Base-by-base conservation (phyloP, 2,329 filamentous ascomycete genomes). In the Meredithiella fracta region DNA sequence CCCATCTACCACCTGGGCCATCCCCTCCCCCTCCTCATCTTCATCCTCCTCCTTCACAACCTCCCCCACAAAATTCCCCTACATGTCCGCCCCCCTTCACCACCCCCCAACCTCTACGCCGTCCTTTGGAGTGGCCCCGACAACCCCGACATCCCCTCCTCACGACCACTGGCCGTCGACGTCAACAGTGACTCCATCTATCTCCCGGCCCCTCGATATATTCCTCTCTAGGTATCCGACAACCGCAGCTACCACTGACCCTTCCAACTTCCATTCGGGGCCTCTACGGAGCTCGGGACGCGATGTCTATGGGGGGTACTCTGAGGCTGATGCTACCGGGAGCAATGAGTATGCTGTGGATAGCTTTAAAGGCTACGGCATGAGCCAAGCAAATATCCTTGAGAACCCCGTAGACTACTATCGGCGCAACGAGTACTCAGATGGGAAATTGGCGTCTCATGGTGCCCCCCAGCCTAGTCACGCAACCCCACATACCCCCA, bases 1-100 rank as follows among this genome's bases (percentile, higher is more conserved):
- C n/a, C 50, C n/a, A 38, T 14, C 31, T 17, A 38, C 50, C 17
- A 52, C n/a, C 31, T 52, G 50, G 50, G 50, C 50, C 22, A 52
- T 37, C 17, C 50, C 50, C n/a, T 52, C 50, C 31, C 50, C 49
- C 23, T 31, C 49, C 14, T 23, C 49, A n/a, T n/a, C 15, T 51
- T 25, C 14, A 26, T 37, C 17, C 31, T 15, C 17, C 25, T 47
- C 38, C n/a, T n/a, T n/a, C 25, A n/a, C 38, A 9, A 14, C 52
- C n/a, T 25, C 25, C 52, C 29, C 14, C 40, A 17, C 9, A n/a
- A 34, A 54, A 47, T 29, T 34, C 29, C 26, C 40, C 26, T 50
- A 23, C 29, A 25, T 23, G 25, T 37, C 29, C 42, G 23, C 2
- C 11, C 44, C 38, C 44, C 4, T 25, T 6, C 22, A 34, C 29